Conservation (phyloP, 768 basidiomycete genomes). For the Mycena maculata region DNA sequence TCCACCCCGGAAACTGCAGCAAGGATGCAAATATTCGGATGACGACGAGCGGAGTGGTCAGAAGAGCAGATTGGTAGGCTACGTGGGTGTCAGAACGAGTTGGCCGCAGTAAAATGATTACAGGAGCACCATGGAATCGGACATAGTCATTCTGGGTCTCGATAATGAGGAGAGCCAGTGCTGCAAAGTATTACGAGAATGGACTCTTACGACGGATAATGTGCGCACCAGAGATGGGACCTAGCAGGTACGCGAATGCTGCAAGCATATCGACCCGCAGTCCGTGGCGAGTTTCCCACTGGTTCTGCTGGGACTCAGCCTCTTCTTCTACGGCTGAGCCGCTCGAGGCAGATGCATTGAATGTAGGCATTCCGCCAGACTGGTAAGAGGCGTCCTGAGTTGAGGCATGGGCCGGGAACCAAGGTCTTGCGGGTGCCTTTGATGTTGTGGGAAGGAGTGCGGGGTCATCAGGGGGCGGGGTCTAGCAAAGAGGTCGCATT, state of each 20-base stretch:
- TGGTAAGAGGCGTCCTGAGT: conserved; percentile 67
- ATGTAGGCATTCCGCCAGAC: conserved; percentile 73
- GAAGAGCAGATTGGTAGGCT: conserved; percentile 85
- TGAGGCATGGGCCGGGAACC: conserved; percentile 59
- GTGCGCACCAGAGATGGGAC: conserved; percentile 77
- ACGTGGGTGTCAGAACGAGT: conserved; percentile 14
- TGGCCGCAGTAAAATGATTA: not conserved
- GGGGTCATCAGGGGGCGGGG: conserved; percentile 70
- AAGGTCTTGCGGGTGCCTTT: conserved; percentile 52
- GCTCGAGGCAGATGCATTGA: conserved; percentile 56
- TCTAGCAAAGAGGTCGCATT: conserved; percentile 45
- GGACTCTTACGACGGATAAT: conserved; percentile 4
- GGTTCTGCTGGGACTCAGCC: conserved; percentile 57
- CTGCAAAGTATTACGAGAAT: conserved; percentile 47
- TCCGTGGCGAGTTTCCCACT: conserved; percentile 78
- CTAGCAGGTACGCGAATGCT: conserved; percentile 72
- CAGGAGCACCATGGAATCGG: conserved; percentile 75
- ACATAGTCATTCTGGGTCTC: conserved; percentile 84
- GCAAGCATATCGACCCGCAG: conserved; percentile 76
- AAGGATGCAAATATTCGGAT: conserved; percentile 67
- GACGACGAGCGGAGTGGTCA: conserved; percentile 71
- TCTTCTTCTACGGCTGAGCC: conserved; percentile 54
- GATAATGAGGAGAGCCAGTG: conserved; percentile 71
- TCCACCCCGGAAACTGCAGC: conserved; percentile 63
- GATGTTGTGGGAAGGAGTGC: conserved; percentile 43